Percentiles rank a stretch among this genome's conserved stretches.
Evolutionary conservation across 768 basidiomycete species (phyloP).

Genomic region (Boletus coccyginus): DNA sequence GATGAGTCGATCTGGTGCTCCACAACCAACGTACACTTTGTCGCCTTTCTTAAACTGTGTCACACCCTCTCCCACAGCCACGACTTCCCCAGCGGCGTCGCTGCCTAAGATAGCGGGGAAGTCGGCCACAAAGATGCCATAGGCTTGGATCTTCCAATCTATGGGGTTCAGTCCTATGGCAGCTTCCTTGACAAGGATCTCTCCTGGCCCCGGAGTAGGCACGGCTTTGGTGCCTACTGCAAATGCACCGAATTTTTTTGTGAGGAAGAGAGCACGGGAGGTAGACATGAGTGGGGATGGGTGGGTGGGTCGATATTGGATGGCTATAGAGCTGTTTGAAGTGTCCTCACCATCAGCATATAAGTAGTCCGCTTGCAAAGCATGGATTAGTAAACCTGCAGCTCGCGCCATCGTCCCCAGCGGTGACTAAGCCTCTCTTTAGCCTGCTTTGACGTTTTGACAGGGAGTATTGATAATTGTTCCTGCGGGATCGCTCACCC

Average conservation of each 20-base stretch:
- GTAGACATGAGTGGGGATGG: slow-evolving; percentile 6
- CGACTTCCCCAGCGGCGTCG: slow-evolving; percentile 41
- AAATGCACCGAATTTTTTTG: slow-evolving; percentile 17
- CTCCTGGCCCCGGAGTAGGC: slow-evolving; percentile 37
- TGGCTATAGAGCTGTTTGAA: not conserved
- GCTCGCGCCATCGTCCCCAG: too few relatives aligned
- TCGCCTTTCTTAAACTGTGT: slow-evolving; percentile 35
- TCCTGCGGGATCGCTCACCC: not conserved
- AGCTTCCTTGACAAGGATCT: slow-evolving; percentile 42
- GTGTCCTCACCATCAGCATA: not conserved
- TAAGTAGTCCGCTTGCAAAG: not conserved
- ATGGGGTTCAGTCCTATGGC: slow-evolving; percentile 44
- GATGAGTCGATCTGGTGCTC: too few relatives aligned
- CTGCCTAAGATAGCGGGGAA: slow-evolving; percentile 38
- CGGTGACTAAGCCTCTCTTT: too few relatives aligned
- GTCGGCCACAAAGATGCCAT: not conserved
- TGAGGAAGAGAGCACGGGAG: slow-evolving; percentile 17
- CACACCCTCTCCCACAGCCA: slow-evolving; percentile 39
- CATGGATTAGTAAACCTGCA: not conserved
- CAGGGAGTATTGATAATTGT: too few relatives aligned
- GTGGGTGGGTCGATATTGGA: not conserved
- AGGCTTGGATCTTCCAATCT: slow-evolving; percentile 34
- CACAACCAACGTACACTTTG: slow-evolving; percentile 10
- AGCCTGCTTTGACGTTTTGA: too few relatives aligned
- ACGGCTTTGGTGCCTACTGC: slow-evolving; percentile 6